phyloP scores from a whole-genome alignment of 805 yeast genomes.

The Spathaspora hagerdaliae region DNA sequence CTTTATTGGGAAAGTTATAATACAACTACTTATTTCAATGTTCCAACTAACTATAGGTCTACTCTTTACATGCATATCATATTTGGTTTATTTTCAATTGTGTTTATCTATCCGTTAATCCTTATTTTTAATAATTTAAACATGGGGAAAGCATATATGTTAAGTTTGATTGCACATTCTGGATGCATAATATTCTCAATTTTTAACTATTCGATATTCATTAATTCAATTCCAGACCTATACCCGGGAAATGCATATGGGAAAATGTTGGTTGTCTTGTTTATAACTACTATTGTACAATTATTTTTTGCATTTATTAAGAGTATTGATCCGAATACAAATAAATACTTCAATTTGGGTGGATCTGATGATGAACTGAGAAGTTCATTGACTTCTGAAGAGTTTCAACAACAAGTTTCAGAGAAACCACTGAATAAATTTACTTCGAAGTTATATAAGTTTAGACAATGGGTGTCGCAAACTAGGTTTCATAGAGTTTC shows the following conservation, averaged over 20 bases:
- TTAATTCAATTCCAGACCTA: constrained; percentile 53
- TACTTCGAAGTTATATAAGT: neutral
- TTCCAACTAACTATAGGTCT: constrained; percentile 44
- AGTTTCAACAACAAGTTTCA: neutral
- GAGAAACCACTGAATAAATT: neutral
- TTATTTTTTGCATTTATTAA: constrained; percentile 47
- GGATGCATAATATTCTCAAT: constrained; percentile 46
- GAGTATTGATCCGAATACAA: constrained; percentile 11
- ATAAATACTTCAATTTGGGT: neutral
- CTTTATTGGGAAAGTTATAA: constrained; percentile 76
- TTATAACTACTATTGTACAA: constrained; percentile 52
- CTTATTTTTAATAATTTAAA: constrained; percentile 60
- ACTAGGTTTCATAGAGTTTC: constrained; percentile 10
- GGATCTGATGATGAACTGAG: constrained; percentile 1
- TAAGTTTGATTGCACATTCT: constrained; percentile 50
- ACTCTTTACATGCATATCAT: constrained; percentile 55
- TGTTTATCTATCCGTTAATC: constrained; percentile 63
- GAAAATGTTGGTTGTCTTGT: constrained; percentile 58
- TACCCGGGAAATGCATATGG: constrained; percentile 78
- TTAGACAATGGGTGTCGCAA: constrained; percentile 1
- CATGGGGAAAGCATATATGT: constrained; percentile 49
- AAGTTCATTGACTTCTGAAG: neutral
- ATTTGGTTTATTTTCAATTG: constrained; percentile 39
- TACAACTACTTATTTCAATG: constrained; percentile 68
- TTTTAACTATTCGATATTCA: constrained; percentile 52